Evolutionary conservation across 345 rosid genomes (phyloP).

Genomic region (Microthlaspi erraticum): DNA sequence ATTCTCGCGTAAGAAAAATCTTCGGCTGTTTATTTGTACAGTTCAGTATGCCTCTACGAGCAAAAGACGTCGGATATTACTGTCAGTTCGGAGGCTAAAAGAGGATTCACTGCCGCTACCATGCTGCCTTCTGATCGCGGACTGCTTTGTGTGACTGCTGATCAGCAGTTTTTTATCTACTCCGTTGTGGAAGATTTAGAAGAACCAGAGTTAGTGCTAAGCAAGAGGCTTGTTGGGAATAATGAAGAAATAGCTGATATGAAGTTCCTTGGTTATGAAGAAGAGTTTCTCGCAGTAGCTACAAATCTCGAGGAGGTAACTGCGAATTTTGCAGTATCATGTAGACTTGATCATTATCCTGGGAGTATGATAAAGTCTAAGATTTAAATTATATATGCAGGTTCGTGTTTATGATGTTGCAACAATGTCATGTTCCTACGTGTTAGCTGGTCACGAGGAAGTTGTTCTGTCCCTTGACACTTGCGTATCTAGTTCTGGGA

Average conservation of each 20-base stretch:
- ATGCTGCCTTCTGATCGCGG: constrained; percentile 77
- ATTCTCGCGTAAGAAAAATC: constrained; percentile 14
- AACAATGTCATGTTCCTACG: constrained; percentile 93
- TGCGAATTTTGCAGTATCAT: constrained; percentile 23
- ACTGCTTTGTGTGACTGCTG: constrained; percentile 91
- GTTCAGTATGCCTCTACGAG: constrained; percentile 79
- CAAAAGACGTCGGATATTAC: constrained; percentile 84
- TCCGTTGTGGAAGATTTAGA: constrained; percentile 49
- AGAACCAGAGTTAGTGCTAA: constrained; percentile 53
- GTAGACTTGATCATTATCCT: constrained; percentile 24
- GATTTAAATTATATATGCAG: constrained; percentile 53
- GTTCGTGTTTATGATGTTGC: constrained; percentile 87
- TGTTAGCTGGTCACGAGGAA: constrained; percentile 83
- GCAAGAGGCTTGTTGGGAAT: constrained; percentile 86
- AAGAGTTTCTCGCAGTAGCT: constrained; percentile 87
- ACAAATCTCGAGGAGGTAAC: constrained; percentile 92
- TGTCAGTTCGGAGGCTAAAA: constrained; percentile 56
- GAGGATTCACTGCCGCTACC: constrained; percentile 78
- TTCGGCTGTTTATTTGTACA: constrained; percentile 52
- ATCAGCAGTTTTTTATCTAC: constrained; percentile 86
- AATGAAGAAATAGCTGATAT: constrained; percentile 93
- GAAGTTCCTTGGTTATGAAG: constrained; percentile 91
- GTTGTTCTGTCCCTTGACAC: constrained; percentile 85
- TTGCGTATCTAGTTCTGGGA: constrained; percentile 66
- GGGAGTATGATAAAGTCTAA: constrained; percentile 22